These are phyloP conservation scores for Pyrenochaeta sp. DNA, from an alignment of 2,329 filamentous ascomycete genomes.

Conservation along the genomic window DNA sequence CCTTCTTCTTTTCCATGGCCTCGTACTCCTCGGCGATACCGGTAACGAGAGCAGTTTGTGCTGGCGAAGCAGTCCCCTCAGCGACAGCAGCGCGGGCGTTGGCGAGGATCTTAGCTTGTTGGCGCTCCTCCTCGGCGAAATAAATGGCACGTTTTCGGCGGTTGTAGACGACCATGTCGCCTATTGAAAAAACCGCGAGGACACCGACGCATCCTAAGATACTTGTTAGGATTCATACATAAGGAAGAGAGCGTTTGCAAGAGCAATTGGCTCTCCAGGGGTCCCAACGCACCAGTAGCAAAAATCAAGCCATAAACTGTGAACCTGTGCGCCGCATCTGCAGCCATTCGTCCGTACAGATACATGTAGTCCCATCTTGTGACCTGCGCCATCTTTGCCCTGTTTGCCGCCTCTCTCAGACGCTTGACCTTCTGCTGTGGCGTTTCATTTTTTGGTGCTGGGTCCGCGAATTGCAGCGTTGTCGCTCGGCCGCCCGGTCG, in stretches of 20 bases:
- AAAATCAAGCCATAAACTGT: conserved; percentile 68
- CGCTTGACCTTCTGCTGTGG: conserved; percentile 62
- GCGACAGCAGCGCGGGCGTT: conserved; percentile 54
- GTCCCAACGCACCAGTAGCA: conserved; percentile 60
- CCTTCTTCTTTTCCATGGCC: conserved; percentile 48
- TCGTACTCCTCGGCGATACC: conserved; percentile 70
- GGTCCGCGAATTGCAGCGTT: conserved; percentile 49
- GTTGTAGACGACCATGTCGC: conserved; percentile 73
- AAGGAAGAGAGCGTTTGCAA: neutral
- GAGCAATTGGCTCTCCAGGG: conserved; percentile 16
- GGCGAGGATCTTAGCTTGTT: conserved; percentile 52
- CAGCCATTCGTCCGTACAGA: conserved; percentile 49
- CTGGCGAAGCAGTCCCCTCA: conserved; percentile 56
- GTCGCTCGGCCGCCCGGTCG: conserved; percentile 59
- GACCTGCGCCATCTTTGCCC: conserved; percentile 58
- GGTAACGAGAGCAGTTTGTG: conserved; percentile 60
- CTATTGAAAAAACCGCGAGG: conserved; percentile 69
- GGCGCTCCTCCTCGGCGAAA: conserved; percentile 61
- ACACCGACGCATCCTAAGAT: conserved; percentile 63
- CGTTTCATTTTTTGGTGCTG: conserved; percentile 57
- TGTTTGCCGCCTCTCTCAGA: conserved; percentile 57
- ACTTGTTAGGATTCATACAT: conserved; percentile 13
- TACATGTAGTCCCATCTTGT: conserved; percentile 60
- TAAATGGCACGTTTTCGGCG: conserved; percentile 69
- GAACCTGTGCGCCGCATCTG: conserved; percentile 67